phyloP scores from a whole-genome alignment of 2,329 filamentous ascomycete genomes.

The Atkinsonella texensis region DNA sequence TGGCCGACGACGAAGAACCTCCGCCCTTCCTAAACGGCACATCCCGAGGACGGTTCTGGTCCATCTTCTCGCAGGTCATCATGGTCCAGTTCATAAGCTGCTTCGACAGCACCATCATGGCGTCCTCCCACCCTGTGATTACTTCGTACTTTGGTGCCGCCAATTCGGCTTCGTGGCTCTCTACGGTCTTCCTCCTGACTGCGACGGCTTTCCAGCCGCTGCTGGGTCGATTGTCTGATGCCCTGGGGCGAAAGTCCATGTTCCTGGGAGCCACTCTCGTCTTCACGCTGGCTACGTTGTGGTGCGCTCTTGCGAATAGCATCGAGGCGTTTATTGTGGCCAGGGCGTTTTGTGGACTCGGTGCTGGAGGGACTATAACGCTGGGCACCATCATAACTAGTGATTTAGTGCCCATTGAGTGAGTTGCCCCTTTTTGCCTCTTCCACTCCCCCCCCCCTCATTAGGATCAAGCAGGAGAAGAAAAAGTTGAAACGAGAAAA shows the following conservation, averaged over 20 bases:
- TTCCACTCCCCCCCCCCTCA: neutral
- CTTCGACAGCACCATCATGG: conserved; percentile 75
- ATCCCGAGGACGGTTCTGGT: conserved; percentile 42
- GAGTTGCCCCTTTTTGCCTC: conserved; percentile 16
- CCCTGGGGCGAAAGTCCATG: conserved; percentile 54
- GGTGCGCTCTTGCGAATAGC: conserved; percentile 55
- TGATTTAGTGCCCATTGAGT: conserved; percentile 63
- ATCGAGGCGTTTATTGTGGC: conserved; percentile 62
- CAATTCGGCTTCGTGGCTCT: conserved; percentile 73
- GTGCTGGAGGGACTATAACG: conserved; percentile 58
- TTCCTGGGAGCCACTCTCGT: conserved; percentile 52
- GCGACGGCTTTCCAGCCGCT: conserved; percentile 67
- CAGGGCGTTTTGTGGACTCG: conserved; percentile 58
- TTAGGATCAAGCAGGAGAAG: too few relatives aligned
- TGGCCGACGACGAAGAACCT: neutral
- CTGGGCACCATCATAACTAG: conserved; percentile 60
- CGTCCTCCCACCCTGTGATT: conserved; percentile 68
- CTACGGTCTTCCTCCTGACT: conserved; percentile 66
- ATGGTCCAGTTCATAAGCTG: conserved; percentile 45
- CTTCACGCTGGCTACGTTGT: conserved; percentile 53
- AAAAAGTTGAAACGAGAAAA: too few relatives aligned
- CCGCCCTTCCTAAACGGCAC: conserved; percentile 33
- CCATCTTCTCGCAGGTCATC: conserved; percentile 48
- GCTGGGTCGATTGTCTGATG: conserved; percentile 62
- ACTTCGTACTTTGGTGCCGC: conserved; percentile 69